Evolutionary conservation across 140 eudicot genomes (phyloP).

Genomic region (Erigeron philadelphicus): DNA sequence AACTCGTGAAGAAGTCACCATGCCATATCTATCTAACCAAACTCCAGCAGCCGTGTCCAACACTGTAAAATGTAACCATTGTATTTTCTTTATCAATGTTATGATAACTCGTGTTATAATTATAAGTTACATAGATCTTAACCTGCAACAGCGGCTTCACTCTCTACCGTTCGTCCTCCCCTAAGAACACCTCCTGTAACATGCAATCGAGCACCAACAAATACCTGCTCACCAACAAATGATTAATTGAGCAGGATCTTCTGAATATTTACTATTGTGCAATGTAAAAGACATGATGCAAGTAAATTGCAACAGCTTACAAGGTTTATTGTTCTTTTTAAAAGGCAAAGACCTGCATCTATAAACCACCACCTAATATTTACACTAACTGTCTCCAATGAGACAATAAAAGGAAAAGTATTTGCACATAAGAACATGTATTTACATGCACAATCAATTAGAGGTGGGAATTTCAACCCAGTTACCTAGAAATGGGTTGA

Average conservation of each 20-base stretch:
- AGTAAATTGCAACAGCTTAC: neutral
- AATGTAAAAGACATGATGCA: neutral
- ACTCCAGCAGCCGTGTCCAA: slow-evolving; percentile 99
- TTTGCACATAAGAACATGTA: neutral
- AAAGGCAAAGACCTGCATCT: too few relatives aligned
- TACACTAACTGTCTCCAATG: too few relatives aligned
- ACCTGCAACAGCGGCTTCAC: slow-evolving; percentile 87
- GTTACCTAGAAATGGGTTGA: neutral
- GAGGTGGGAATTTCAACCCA: neutral
- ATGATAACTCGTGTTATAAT: neutral
- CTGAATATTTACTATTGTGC: neutral
- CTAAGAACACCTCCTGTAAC: slow-evolving; percentile 88
- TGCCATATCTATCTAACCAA: slow-evolving; percentile 89
- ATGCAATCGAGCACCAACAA: slow-evolving; percentile 92
- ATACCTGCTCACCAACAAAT: slow-evolving; percentile 48
- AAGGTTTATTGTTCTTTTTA: neutral
- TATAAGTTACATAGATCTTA: neutral
- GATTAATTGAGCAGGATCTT: neutral
- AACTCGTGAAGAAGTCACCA: slow-evolving; percentile 62
- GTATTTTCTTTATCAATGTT: slow-evolving; percentile 11
- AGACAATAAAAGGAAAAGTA: neutral
- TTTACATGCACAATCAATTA: neutral
- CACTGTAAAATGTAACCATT: slow-evolving; percentile 39
- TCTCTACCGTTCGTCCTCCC: slow-evolving; percentile 83
- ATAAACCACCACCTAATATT: too few relatives aligned